Evolutionary conservation across 495 filamentous ascomycete genomes (phyloP).

Genomic region (Cercophora scortea): DNA sequence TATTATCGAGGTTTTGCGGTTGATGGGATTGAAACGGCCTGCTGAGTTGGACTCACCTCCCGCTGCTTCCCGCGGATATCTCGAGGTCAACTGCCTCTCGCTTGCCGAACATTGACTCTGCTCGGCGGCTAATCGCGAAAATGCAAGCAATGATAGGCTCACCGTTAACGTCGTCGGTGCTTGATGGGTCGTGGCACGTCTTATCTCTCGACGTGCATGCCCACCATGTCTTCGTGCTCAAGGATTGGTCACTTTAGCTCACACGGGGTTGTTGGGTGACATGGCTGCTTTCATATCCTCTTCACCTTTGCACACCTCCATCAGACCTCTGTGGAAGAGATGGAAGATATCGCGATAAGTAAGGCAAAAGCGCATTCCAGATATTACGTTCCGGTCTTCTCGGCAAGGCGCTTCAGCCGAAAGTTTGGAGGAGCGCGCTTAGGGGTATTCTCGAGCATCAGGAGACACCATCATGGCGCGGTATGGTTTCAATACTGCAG

Average conservation of each 20-base stretch:
- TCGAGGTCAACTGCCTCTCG: neutral
- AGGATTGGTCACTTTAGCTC: neutral
- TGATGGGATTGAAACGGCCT: neutral
- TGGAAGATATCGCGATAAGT: neutral
- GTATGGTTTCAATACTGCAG: neutral
- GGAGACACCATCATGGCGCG: neutral
- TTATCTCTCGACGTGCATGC: constrained; percentile 5
- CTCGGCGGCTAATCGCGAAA: constrained; percentile 1
- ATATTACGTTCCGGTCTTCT: neutral
- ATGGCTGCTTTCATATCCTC: constrained; percentile 7
- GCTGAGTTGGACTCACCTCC: neutral
- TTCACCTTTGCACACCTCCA: constrained; percentile 5
- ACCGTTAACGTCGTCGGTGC: neutral
- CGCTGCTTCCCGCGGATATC: too few species aligned
- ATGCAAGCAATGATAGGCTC: neutral
- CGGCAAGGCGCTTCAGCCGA: constrained; percentile 3
- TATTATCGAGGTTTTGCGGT: constrained; percentile 1
- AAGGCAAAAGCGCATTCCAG: too few species aligned
- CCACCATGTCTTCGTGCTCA: neutral
- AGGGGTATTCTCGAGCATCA: constrained; percentile 2
- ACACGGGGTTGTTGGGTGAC: constrained; percentile 1
- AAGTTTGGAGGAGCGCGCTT: constrained; percentile 3
- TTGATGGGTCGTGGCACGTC: neutral
- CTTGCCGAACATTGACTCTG: neutral
- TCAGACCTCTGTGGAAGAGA: constrained; percentile 1